Evolutionary conservation across 2,329 filamentous ascomycete species (phyloP).

Genomic region (Catunica adiposa): DNA sequence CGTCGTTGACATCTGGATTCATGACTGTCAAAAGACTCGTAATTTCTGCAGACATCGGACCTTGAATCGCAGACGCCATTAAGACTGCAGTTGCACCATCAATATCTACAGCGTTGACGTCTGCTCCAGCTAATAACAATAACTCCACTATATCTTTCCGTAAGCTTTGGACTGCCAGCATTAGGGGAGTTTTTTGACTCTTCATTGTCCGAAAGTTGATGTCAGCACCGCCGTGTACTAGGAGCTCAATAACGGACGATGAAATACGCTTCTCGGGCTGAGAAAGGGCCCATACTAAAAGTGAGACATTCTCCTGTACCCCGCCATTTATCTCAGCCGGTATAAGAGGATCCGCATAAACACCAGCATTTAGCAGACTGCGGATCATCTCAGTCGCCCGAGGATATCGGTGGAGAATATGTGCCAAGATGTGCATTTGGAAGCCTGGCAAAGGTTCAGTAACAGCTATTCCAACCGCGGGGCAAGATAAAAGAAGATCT

Average conservation of each 20-base stretch:
- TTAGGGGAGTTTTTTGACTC: constrained; percentile 36
- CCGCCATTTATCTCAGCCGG: constrained; percentile 27
- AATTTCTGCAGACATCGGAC: constrained; percentile 35
- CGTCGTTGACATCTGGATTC: constrained; percentile 43
- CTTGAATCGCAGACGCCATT: constrained; percentile 39
- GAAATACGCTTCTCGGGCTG: constrained; percentile 48
- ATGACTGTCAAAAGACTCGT: constrained; percentile 38
- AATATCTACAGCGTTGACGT: constrained; percentile 41
- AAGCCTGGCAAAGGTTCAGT: too few species aligned
- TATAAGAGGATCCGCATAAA: constrained; percentile 37
- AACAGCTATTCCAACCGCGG: too few species aligned
- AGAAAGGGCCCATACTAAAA: constrained; percentile 44
- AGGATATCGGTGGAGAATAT: constrained; percentile 38
- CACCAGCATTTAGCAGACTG: constrained; percentile 38
- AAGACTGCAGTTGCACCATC: constrained; percentile 42
- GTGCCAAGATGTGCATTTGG: constrained; percentile 30
- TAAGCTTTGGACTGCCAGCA: constrained; percentile 39
- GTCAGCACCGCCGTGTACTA: constrained; percentile 39
- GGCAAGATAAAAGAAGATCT: too few species aligned
- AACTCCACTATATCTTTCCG: constrained; percentile 40
- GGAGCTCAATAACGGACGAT: constrained; percentile 37
- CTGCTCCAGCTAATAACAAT: constrained; percentile 41
- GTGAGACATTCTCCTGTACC: constrained; percentile 38
- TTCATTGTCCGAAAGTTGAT: constrained; percentile 31
- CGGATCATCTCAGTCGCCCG: constrained; percentile 35